Percentiles rank a stretch among this genome's conserved stretches.
These are phyloP conservation scores for Artemisia argyi DNA, from an alignment of 129 eudicot genomes.

Conservation along the genomic window DNA sequence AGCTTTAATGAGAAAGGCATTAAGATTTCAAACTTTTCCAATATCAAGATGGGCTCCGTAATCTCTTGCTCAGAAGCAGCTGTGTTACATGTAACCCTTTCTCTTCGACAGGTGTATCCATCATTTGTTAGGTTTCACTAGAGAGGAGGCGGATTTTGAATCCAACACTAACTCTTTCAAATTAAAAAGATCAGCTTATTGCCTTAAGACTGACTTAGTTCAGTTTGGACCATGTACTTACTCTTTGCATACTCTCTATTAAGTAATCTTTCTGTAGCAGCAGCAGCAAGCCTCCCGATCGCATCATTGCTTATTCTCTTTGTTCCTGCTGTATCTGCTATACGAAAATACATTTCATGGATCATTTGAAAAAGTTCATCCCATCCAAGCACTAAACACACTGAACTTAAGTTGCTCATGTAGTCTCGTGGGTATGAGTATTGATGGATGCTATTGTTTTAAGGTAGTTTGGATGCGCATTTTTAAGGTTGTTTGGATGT, in stretches of 20 bases:
- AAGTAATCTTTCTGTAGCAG: constrained; percentile 56
- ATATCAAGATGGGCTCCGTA: constrained; percentile 69
- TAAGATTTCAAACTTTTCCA: neutral
- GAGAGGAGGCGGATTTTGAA: constrained; percentile 80
- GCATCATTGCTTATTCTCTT: constrained; percentile 55
- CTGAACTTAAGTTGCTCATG: constrained; percentile 51
- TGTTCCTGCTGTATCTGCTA: constrained; percentile 50
- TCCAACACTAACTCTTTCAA: constrained; percentile 38
- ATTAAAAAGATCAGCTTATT: constrained; percentile 12
- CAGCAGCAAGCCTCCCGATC: constrained; percentile 52
- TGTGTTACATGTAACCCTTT: constrained; percentile 77
- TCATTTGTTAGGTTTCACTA: constrained; percentile 88
- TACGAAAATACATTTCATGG: constrained; percentile 65
- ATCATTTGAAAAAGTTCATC: constrained; percentile 51
- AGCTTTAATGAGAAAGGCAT: constrained; percentile 46
- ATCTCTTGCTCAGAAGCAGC: constrained; percentile 94
- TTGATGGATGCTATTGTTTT: too few relatives aligned
- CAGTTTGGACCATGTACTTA: constrained; percentile 24
- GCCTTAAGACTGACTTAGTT: neutral
- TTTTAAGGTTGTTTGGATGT: too few relatives aligned
- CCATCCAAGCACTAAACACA: constrained; percentile 83
- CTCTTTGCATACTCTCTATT: constrained; percentile 85
- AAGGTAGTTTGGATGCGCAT: too few relatives aligned
- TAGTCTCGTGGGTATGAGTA: constrained; percentile 34
- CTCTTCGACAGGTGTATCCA: constrained; percentile 95